Evolutionary conservation across 2,329 filamentous ascomycete genomes (phyloP).

Genomic region (Malbranchea cinnamomea): DNA sequence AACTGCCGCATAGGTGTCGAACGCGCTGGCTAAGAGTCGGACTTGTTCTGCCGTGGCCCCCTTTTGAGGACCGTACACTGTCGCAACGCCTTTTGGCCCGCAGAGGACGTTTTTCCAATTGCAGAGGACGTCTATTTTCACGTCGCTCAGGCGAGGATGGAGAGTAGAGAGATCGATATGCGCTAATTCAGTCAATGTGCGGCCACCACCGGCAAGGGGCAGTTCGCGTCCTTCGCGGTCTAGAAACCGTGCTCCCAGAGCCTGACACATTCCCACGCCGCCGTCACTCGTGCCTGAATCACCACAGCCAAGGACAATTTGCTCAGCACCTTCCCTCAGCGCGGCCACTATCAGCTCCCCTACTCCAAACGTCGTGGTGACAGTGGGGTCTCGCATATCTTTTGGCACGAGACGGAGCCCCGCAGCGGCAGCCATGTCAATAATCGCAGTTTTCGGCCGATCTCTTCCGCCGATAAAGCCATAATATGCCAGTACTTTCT

Average conservation of each 20-base stretch:
- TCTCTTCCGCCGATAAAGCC: constrained; percentile 29
- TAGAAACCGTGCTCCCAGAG: constrained; percentile 33
- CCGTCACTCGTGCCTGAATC: constrained; percentile 41
- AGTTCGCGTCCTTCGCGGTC: constrained; percentile 24
- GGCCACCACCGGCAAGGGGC: constrained; percentile 27
- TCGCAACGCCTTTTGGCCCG: constrained; percentile 34
- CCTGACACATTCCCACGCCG: constrained; percentile 40
- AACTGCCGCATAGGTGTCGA: constrained; percentile 29
- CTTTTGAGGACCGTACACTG: constrained; percentile 38
- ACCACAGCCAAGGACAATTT: constrained; percentile 38
- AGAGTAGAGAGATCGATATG: constrained; percentile 26
- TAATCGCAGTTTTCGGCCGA: constrained; percentile 27
- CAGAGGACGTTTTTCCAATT: constrained; percentile 40
- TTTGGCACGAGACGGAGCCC: constrained; percentile 36
- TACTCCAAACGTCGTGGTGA: constrained; percentile 38
- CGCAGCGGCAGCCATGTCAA: constrained; percentile 41
- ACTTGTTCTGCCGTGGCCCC: constrained; percentile 32
- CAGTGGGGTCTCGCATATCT: constrained; percentile 30
- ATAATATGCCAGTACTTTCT: constrained; percentile 30
- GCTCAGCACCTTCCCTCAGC: constrained; percentile 30
- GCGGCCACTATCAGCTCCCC: constrained; percentile 35
- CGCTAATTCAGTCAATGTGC: constrained; percentile 23
- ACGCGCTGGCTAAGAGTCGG: constrained; percentile 26
- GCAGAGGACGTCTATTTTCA: constrained; percentile 35
- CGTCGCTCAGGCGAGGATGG: constrained; percentile 23